Evolutionary conservation across 768 basidiomycete species (phyloP).

Genomic region (Clavaria fumosa): DNA sequence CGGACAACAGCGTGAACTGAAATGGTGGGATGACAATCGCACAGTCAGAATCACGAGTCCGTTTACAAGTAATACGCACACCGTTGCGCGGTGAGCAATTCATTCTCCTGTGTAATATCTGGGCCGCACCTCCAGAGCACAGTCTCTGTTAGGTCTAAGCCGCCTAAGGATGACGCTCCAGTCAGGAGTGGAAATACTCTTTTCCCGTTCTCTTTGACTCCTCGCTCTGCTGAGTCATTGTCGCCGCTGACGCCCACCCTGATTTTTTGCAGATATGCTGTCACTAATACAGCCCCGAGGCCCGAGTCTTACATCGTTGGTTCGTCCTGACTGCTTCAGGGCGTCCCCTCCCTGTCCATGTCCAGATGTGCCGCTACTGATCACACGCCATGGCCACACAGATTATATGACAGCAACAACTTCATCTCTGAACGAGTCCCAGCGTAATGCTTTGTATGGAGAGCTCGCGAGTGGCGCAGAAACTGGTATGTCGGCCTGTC

Average conservation of each 20-base stretch:
- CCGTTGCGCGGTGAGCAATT: too few relatives aligned
- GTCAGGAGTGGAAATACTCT: too few relatives aligned
- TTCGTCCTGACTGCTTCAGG: slow-evolving; percentile 14
- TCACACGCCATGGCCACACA: slow-evolving; percentile 13
- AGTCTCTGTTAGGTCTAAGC: too few relatives aligned
- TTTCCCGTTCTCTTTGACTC: too few relatives aligned
- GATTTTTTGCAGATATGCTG: slow-evolving; percentile 59
- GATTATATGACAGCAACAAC: slow-evolving; percentile 65
- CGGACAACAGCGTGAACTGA: slow-evolving; percentile 46
- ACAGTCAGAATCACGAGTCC: slow-evolving; percentile 53
- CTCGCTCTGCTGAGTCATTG: too few relatives aligned
- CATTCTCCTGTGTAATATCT: too few relatives aligned
- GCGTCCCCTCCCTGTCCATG: too few relatives aligned
- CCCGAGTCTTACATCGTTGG: slow-evolving; percentile 71
- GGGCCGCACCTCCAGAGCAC: too few relatives aligned
- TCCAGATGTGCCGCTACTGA: background rate
- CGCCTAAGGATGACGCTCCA: too few relatives aligned
- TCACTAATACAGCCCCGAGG: slow-evolving; percentile 72
- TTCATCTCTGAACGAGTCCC: slow-evolving; percentile 41
- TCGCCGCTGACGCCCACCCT: too few relatives aligned
- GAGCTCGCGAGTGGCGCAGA: slow-evolving; percentile 86
- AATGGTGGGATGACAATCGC: slow-evolving; percentile 73
- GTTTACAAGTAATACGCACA: slow-evolving; percentile 48
- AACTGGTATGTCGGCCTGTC: slow-evolving; percentile 30
- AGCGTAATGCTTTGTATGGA: slow-evolving; percentile 55